Evolutionary conservation across 257 asterid species (phyloP).

Genomic region (Parsonsia alboflavescens): DNA sequence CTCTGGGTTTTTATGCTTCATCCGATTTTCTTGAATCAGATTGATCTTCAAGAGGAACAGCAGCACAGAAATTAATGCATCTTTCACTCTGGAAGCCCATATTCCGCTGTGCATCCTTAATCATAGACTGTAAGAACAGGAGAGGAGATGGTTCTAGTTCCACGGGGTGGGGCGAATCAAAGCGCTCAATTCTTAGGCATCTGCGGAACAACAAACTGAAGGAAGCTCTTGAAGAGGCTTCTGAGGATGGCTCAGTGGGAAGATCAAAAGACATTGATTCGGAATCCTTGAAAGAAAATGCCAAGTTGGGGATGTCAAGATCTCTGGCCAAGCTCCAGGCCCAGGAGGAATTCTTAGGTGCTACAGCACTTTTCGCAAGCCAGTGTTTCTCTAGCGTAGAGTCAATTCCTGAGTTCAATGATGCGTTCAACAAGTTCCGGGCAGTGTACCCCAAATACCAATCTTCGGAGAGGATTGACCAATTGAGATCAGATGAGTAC

Average conservation of each 20-base stretch:
- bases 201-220: constrained; percentile 23
- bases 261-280: constrained; percentile 27
- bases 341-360: constrained; percentile 30
- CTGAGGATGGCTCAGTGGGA: constrained; percentile 24
- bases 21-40: neutral
- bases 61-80: constrained; percentile 26
- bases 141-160: constrained; percentile 14
- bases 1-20: neutral
- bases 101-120: constrained; percentile 29
- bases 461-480: constrained; percentile 28
- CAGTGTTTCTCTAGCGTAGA: constrained; percentile 19
- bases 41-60: constrained; percentile 11
- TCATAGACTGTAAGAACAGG: constrained; percentile 25
- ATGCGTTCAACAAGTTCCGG: constrained; percentile 27
- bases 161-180: constrained; percentile 14
- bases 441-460: constrained; percentile 26
- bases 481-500: constrained; percentile 32
- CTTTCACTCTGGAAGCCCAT: constrained; percentile 34
- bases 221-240: constrained; percentile 34
- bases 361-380: constrained; percentile 25
- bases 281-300: constrained; percentile 15
- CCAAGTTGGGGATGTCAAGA: constrained; percentile 19
- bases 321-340: constrained; percentile 28
- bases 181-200: constrained; percentile 12
- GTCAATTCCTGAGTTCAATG: constrained; percentile 21